Conservation (phyloP, 495 filamentous ascomycete genomes). For the Neurospora sp. region DNA sequence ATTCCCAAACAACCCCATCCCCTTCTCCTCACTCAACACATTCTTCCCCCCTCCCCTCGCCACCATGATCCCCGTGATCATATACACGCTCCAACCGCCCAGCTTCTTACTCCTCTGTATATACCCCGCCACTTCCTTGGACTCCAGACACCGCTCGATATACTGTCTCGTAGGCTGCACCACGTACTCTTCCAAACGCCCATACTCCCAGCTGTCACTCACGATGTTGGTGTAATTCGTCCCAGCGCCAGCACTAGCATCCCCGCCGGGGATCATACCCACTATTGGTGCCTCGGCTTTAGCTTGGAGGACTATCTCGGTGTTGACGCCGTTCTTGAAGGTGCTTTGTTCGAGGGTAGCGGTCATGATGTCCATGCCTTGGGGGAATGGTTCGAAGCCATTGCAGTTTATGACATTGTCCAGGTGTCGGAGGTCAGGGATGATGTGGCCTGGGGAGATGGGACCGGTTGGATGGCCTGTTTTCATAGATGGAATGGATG, state of each 20-base stretch:
- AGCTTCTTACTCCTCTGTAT: neutral
- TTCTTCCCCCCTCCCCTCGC: slow-evolving; percentile 1
- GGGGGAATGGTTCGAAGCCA: slow-evolving; percentile 1
- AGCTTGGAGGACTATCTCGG: neutral
- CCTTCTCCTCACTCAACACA: no score
- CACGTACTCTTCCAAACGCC: neutral
- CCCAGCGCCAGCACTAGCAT: neutral
- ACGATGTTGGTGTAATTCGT: neutral
- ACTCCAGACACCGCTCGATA: neutral
- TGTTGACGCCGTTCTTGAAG: neutral
- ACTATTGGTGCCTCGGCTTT: neutral
- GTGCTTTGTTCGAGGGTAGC: neutral
- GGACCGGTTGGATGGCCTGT: neutral
- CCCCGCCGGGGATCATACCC: neutral
- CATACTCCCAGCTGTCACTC: neutral
- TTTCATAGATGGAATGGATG: neutral
- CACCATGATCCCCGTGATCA: slow-evolving; percentile 6
- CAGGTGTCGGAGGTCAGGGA: neutral
- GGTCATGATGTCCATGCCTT: neutral
- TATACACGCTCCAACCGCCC: slow-evolving; percentile 1
- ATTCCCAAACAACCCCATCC: no score
- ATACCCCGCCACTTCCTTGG: neutral
- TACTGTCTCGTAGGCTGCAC: slow-evolving; percentile 1
- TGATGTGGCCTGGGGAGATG: slow-evolving; percentile 1
- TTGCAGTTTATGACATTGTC: slow-evolving; percentile 1